phyloP scores from a whole-genome alignment of 805 yeast species.

The Wickerhamiella kurtzmanii region DNA sequence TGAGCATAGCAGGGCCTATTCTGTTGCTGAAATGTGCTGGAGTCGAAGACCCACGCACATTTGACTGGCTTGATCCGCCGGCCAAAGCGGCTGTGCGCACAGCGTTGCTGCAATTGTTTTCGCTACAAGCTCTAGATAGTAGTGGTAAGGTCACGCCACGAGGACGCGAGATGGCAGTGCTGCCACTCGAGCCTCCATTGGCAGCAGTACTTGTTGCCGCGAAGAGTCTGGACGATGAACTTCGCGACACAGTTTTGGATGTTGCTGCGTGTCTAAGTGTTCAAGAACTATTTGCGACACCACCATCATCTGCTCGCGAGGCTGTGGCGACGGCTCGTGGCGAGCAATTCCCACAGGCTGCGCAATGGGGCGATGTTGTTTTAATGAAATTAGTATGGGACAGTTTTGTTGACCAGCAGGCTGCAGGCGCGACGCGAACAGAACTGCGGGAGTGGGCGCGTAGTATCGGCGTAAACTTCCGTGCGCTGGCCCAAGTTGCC shows the following conservation, averaged over 20 bases:
- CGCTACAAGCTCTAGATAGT: conserved; percentile 67
- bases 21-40: conserved; percentile 72
- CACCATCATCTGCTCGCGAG: conserved; percentile 68
- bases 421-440: conserved; percentile 17
- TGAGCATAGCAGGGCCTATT: conserved; percentile 74
- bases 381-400: conserved; percentile 68
- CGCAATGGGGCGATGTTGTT: conserved; percentile 65
- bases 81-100: conserved; percentile 61
- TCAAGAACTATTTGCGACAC: conserved; percentile 71
- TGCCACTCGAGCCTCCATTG: conserved; percentile 87
- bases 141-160: conserved; percentile 60
- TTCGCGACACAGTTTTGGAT: conserved; percentile 60
- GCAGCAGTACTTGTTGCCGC: conserved; percentile 76
- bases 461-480: conserved; percentile 57
- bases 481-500: conserved; percentile 67
- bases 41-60: conserved; percentile 66
- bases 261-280: conserved; percentile 88
- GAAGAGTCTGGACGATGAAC: conserved; percentile 28
- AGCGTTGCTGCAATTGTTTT: conserved; percentile 65
- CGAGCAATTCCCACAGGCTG: conserved; percentile 57
- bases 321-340: conserved; percentile 67
- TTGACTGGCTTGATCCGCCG: conserved; percentile 92
- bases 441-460: conserved; percentile 76
- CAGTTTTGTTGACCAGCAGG: conserved; percentile 33
- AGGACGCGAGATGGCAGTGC: conserved; percentile 75